Evolutionary conservation across 2,329 filamentous ascomycete genomes (phyloP).

Genomic region (Sporothrix globosa): DNA sequence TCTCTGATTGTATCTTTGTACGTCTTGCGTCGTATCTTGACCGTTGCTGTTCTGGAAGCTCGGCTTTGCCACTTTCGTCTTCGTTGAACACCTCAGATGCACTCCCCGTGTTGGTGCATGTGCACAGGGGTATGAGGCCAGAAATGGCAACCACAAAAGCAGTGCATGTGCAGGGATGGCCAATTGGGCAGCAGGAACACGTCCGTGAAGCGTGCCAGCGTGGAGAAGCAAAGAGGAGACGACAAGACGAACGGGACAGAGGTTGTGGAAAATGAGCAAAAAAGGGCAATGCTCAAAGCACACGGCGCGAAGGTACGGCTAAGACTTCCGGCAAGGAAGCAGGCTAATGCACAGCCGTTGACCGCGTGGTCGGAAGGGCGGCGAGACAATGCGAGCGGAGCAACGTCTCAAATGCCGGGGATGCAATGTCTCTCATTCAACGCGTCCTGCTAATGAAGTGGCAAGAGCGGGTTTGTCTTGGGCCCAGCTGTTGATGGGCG

Average conservation of each 20-base stretch:
- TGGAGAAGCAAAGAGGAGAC: conserved; percentile 4
- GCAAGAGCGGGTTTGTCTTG: background rate
- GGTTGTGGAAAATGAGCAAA: background rate
- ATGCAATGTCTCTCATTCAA: conserved; percentile 13
- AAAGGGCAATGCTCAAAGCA: background rate
- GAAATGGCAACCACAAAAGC: conserved; percentile 34
- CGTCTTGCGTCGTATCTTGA: background rate
- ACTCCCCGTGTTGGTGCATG: conserved; percentile 33
- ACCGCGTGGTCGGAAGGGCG: conserved; percentile 24
- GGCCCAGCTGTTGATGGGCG: conserved; percentile 3
- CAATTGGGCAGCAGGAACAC: conserved; percentile 36
- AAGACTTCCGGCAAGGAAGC: background rate
- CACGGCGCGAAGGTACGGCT: background rate
- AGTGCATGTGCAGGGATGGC: conserved; percentile 46
- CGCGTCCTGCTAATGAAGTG: background rate
- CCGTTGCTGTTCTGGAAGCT: background rate
- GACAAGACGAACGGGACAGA: background rate
- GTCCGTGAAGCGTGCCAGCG: conserved; percentile 23
- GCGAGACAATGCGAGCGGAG: conserved; percentile 6
- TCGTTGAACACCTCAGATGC: conserved; percentile 27
- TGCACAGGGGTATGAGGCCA: conserved; percentile 25
- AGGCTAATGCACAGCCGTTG: conserved; percentile 25
- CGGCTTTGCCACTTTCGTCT: conserved; percentile 17
- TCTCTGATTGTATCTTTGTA: background rate
- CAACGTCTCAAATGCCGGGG: conserved; percentile 18